Conservation (phyloP, 2,329 filamentous ascomycete species). For the Emericellopsis atlantica region DNA sequence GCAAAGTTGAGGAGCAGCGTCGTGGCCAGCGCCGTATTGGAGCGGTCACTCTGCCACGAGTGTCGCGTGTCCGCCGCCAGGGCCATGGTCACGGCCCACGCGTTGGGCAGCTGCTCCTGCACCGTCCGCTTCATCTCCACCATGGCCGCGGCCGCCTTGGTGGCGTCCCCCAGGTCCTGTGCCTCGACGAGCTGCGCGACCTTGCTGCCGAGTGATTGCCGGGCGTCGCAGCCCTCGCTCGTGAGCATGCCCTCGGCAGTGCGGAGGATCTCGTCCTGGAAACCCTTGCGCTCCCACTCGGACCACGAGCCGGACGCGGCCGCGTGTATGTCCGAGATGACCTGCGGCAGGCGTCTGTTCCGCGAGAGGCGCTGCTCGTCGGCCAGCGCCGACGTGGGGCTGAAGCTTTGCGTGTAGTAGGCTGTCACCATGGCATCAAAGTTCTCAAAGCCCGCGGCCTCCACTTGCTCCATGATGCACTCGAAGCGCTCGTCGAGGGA, state of each 20-base stretch:
- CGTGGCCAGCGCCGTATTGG: constrained; percentile 12
- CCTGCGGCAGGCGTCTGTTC: constrained; percentile 10
- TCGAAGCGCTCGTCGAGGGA: constrained; percentile 9
- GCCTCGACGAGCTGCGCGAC: constrained; percentile 6
- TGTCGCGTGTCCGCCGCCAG: constrained; percentile 6
- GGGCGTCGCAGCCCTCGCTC: constrained; percentile 2
- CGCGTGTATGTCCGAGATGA: constrained; percentile 8
- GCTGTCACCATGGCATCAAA: constrained; percentile 13
- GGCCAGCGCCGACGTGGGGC: constrained; percentile 8
- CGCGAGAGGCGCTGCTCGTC: constrained; percentile 13
- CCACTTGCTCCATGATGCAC: constrained; percentile 9
- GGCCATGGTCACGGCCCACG: constrained; percentile 13
- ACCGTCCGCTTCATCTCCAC: constrained; percentile 8
- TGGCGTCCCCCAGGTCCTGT: constrained; percentile 3
- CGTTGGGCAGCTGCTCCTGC: constrained; percentile 11
- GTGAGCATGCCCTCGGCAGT: constrained; percentile 6
- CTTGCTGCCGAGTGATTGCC: not conserved
- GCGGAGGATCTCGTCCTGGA: constrained; percentile 6
- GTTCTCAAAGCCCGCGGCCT: constrained; percentile 10
- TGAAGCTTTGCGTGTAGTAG: constrained; percentile 11
- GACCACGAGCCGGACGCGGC: constrained; percentile 1
- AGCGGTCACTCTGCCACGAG: constrained; percentile 9
- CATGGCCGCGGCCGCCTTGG: constrained; percentile 4
- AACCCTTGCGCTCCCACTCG: constrained; percentile 6
- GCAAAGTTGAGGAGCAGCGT: constrained; percentile 11